Evolutionary conservation across 2,329 filamentous ascomycete species (phyloP).

Genomic region (Sclerotinia subarctica): DNA sequence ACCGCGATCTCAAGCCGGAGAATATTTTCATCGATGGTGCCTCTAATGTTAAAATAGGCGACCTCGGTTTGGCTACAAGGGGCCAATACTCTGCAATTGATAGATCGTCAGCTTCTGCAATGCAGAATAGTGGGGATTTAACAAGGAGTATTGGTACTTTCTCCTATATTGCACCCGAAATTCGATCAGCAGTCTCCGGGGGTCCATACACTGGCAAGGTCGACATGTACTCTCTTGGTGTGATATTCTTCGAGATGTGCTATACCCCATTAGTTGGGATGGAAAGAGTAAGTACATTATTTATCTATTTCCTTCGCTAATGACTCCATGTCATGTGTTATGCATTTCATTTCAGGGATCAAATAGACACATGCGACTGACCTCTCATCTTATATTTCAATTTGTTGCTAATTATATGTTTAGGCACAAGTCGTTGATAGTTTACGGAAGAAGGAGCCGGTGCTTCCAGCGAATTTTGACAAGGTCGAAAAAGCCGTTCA

Average conservation of each 20-base stretch:
- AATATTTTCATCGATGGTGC: slow-evolving; percentile 94
- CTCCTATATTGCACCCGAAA: slow-evolving; percentile 89
- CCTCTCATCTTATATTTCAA: neutral
- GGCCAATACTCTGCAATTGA: slow-evolving; percentile 68
- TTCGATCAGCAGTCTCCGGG: slow-evolving; percentile 66
- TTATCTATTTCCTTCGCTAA: neutral
- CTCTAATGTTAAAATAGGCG: slow-evolving; percentile 91
- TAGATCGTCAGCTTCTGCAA: slow-evolving; percentile 40
- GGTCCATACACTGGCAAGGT: slow-evolving; percentile 90
- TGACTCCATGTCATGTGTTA: neutral
- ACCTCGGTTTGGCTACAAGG: slow-evolving; percentile 91
- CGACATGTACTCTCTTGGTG: slow-evolving; percentile 96
- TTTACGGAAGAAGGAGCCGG: slow-evolving; percentile 64
- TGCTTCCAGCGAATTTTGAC: slow-evolving; percentile 71
- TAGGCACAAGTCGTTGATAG: slow-evolving; percentile 57
- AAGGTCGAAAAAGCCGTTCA: slow-evolving; percentile 66
- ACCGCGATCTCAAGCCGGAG: slow-evolving; percentile 93
- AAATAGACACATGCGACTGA: neutral
- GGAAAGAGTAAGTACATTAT: slow-evolving; percentile 47
- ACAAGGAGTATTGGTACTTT: slow-evolving; percentile 73
- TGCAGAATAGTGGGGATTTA: slow-evolving; percentile 52
- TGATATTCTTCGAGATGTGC: slow-evolving; percentile 99
- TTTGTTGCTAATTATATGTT: neutral
- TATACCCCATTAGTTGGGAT: slow-evolving; percentile 58
- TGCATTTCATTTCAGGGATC: neutral